A percentile compares a stretch with the other conserved stretches of the same genome.
phyloP scores from a whole-genome alignment of 306 rosid genomes.

The Cercis canadensis region DNA sequence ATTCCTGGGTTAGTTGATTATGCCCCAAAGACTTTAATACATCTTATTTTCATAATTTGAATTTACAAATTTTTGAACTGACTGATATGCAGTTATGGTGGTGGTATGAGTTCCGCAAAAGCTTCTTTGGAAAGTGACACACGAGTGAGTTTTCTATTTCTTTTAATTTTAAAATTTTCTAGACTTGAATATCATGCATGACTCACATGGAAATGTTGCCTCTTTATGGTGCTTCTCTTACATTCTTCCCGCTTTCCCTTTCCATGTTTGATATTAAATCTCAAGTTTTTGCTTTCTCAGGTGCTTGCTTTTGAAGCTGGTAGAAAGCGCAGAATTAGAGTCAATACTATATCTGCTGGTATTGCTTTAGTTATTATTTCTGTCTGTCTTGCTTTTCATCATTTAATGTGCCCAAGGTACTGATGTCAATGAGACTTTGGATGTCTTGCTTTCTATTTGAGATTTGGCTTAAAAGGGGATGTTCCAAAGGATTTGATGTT shows the following conservation, averaged over 20 bases:
- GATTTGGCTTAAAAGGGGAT: neutral
- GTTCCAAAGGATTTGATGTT: neutral
- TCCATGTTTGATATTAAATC: constrained; percentile 16
- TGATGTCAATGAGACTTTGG: neutral
- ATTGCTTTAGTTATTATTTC: constrained; percentile 18
- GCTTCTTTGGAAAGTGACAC: constrained; percentile 98
- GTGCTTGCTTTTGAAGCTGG: constrained; percentile 99
- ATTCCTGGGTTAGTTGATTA: constrained; percentile 83
- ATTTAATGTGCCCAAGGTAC: neutral
- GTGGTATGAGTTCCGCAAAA: constrained; percentile 99
- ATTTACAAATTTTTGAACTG: constrained; percentile 25
- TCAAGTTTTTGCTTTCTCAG: constrained; percentile 42
- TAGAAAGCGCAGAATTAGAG: constrained; percentile 81
- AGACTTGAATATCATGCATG: neutral
- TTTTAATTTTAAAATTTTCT: neutral
- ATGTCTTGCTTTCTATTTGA: neutral
- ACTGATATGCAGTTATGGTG: constrained; percentile 73
- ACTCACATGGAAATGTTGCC: neutral
- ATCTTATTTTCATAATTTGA: constrained; percentile 6
- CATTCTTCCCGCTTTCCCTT: neutral
- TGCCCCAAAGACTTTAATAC: constrained; percentile 13
- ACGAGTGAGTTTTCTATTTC: constrained; percentile 50
- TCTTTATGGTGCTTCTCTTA: neutral
- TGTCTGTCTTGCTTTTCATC: constrained; percentile 12
- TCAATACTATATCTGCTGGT: constrained; percentile 94